phyloP scores from a whole-genome alignment of 2,329 filamentous ascomycete species.

The Fusarium austroafricanum region DNA sequence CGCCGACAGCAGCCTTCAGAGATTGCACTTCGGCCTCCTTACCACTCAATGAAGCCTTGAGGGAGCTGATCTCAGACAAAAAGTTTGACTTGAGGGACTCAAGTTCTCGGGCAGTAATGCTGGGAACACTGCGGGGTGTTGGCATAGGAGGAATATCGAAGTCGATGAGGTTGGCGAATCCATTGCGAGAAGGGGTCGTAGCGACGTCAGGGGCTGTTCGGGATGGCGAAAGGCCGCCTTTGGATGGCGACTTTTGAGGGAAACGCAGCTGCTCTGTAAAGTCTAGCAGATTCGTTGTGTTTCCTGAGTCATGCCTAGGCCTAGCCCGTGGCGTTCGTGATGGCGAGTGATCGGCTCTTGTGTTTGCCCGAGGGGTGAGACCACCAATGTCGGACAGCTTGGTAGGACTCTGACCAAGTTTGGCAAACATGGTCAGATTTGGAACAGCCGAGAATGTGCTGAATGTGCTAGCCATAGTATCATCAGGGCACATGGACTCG shows the following conservation, averaged over 20 bases:
- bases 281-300: slow-evolving; percentile 85
- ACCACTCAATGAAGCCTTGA: slow-evolving; percentile 90
- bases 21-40: slow-evolving; percentile 92
- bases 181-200: slow-evolving; percentile 60
- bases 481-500: slow-evolving; percentile 67
- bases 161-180: slow-evolving; percentile 75
- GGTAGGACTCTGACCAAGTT: slow-evolving; percentile 73
- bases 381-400: slow-evolving; percentile 60
- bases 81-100: slow-evolving; percentile 93
- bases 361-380: slow-evolving; percentile 53
- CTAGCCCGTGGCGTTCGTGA: slow-evolving; percentile 52
- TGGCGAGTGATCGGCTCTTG: slow-evolving; percentile 49
- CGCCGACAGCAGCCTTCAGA: slow-evolving; percentile 85
- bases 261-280: slow-evolving; percentile 80
- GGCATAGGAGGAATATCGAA: slow-evolving; percentile 91
- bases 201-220: slow-evolving; percentile 47
- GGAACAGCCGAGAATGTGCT: slow-evolving; percentile 92
- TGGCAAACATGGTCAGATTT: slow-evolving; percentile 85
- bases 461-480: slow-evolving; percentile 83
- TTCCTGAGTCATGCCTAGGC: slow-evolving; percentile 58
- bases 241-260: slow-evolving; percentile 62
- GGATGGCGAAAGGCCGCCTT: slow-evolving; percentile 48
- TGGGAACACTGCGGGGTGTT: slow-evolving; percentile 90
- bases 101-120: slow-evolving; percentile 89
- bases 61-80: slow-evolving; percentile 91